phyloP scores from a whole-genome alignment of 345 rosid species.

The Lepidium sativum region DNA sequence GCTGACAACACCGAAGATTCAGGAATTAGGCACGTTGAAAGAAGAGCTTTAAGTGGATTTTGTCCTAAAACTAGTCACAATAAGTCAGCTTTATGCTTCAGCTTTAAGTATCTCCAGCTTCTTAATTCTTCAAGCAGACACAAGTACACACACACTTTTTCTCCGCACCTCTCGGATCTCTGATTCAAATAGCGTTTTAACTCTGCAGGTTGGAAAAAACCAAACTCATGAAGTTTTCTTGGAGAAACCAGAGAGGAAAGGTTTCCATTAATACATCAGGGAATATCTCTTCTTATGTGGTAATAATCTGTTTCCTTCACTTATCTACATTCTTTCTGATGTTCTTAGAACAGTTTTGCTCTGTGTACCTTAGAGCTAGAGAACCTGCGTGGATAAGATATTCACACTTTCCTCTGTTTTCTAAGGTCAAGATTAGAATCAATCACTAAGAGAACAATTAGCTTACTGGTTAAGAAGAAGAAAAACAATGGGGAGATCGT shows the following conservation, averaged over 20 bases:
- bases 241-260: conserved; percentile 13
- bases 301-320: background rate
- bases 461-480: background rate
- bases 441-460: background rate
- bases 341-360: background rate
- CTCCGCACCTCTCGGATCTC: conserved; percentile 30
- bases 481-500: conserved; percentile 38
- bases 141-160: background rate
- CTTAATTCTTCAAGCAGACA: conserved; percentile 19
- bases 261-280: conserved; percentile 15
- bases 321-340: background rate
- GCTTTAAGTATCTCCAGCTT: conserved; percentile 22
- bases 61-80: conserved; percentile 15
- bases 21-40: conserved; percentile 25
- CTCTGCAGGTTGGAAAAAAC: background rate
- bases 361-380: background rate
- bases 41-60: conserved; percentile 11
- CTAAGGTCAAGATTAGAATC: conserved; percentile 9
- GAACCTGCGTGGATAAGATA: background rate
- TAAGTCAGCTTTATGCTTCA: conserved; percentile 12
- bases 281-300: conserved; percentile 7
- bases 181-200: conserved; percentile 2
- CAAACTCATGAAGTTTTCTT: conserved; percentile 15
- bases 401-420: background rate
- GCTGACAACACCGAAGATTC: background rate